Evolutionary conservation across 1,284 basidiomycete genomes (phyloP).

Genomic region (Ceratobasidium sp.): DNA sequence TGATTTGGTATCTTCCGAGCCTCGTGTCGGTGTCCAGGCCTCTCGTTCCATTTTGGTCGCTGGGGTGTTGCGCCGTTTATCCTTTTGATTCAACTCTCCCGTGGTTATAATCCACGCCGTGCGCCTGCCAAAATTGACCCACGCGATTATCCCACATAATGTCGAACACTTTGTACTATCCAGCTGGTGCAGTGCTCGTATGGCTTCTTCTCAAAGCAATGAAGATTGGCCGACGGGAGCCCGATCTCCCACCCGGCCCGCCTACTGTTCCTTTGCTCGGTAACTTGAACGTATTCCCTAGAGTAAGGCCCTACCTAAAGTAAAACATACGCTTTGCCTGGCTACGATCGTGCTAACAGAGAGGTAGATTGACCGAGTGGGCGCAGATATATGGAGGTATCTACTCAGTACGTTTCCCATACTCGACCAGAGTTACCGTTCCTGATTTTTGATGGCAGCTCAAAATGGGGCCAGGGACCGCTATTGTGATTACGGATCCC

Average conservation of each 20-base stretch:
- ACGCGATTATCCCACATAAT: neutral
- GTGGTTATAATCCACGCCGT: too few species aligned
- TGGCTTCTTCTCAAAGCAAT: slow-evolving; percentile 2
- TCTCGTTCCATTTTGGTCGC: too few species aligned
- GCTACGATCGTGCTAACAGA: neutral
- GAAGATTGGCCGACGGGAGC: slow-evolving; percentile 41
- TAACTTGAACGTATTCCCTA: slow-evolving; percentile 48
- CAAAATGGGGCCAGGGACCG: slow-evolving; percentile 45
- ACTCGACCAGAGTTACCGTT: neutral
- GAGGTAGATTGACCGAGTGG: slow-evolving; percentile 46
- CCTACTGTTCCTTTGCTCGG: slow-evolving; percentile 48
- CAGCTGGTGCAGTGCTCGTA: neutral
- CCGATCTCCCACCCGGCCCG: slow-evolving; percentile 48
- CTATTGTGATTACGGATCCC: slow-evolving; percentile 46
- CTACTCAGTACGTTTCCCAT: slow-evolving; percentile 40
- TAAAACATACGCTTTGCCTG: slow-evolving; percentile 35
- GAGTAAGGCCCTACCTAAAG: slow-evolving; percentile 43
- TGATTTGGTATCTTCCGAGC: too few species aligned
- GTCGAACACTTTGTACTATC: neutral
- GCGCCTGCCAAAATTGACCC: too few species aligned
- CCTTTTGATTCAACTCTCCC: too few species aligned
- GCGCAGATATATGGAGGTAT: slow-evolving; percentile 46
- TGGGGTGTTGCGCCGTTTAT: too few species aligned
- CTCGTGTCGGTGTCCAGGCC: too few species aligned
- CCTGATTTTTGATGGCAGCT: slow-evolving; percentile 37